Percentiles rank a stretch among this genome's conserved stretches.
These are phyloP conservation scores for Calcarisporium arbuscula DNA, from an alignment of 2,329 filamentous ascomycete species.

Conservation along the genomic window DNA sequence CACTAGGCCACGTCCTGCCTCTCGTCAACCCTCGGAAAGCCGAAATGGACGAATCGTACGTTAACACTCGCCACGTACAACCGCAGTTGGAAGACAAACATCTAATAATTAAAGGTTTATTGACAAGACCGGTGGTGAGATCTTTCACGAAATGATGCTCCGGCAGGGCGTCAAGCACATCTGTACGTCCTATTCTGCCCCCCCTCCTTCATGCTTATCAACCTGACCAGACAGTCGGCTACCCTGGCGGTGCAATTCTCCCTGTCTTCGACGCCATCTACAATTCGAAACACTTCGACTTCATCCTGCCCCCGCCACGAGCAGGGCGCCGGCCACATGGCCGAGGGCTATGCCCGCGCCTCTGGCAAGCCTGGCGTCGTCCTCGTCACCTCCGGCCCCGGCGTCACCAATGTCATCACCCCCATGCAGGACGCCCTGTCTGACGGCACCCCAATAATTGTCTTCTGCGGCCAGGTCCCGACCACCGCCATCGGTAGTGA, in stretches of 20 bases:
- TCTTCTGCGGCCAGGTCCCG: constrained; percentile 82
- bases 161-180: constrained; percentile 82
- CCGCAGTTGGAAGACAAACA: constrained; percentile 4
- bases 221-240: too few relatives aligned
- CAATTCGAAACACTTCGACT: constrained; percentile 95
- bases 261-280: constrained; percentile 98
- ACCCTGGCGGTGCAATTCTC: constrained; percentile 92
- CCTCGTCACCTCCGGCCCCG: constrained; percentile 87
- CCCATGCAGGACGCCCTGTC: constrained; percentile 92
- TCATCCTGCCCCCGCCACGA: constrained; percentile 86
- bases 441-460: constrained; percentile 86
- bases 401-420: constrained; percentile 83
- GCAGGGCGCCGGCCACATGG: constrained; percentile 98
- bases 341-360: constrained; percentile 85
- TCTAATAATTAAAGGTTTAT: constrained; percentile 60
- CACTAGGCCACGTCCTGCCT: constrained; percentile 57
- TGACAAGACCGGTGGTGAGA: constrained; percentile 86
- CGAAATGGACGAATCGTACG: constrained; percentile 73
- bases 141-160: constrained; percentile 98
- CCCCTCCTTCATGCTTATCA: constrained; percentile 18
- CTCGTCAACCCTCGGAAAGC: constrained; percentile 51
- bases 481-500: constrained; percentile 86
- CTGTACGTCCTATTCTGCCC: too few relatives aligned
- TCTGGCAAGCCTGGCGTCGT: constrained; percentile 86
- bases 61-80: constrained; percentile 18